phyloP scores from a whole-genome alignment of 2,329 filamentous ascomycete species.

The Aspergillus sp. region DNA sequence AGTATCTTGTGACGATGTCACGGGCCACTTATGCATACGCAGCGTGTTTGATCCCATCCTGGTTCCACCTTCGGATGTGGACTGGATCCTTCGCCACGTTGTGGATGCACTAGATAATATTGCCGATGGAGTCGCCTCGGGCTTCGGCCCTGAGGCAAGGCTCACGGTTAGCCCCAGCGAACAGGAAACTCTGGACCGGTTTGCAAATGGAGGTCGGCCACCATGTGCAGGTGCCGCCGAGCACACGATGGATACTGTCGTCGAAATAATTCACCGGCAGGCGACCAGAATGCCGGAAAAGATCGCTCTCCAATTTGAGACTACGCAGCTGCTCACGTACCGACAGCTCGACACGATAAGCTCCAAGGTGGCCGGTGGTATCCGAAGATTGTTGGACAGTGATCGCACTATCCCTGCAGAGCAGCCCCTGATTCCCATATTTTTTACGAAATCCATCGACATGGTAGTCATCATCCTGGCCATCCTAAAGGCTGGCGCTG shows the following conservation, averaged over 20 bases:
- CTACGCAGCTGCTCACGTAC: slow-evolving; percentile 4
- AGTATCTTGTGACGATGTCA: slow-evolving; percentile 2
- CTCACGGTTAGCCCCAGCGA: no score
- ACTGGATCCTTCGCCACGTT: neutral
- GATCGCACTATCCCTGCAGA: neutral
- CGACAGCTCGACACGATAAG: neutral
- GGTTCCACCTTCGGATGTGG: neutral
- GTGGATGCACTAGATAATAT: no score
- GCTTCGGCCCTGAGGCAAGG: no score
- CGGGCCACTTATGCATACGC: slow-evolving; percentile 1
- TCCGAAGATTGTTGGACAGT: no score
- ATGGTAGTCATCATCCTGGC: slow-evolving; percentile 5
- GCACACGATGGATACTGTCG: neutral
- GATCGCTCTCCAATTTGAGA: slow-evolving; percentile 8
- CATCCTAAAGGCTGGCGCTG: slow-evolving; percentile 4
- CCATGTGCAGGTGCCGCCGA: no score
- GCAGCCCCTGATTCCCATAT: slow-evolving; percentile 3
- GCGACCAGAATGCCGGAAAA: slow-evolving; percentile 2
- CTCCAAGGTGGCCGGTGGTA: neutral
- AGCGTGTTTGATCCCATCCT: slow-evolving; percentile 3
- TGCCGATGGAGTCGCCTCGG: no score
- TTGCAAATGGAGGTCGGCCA: no score
- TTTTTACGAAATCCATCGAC: slow-evolving; percentile 2
- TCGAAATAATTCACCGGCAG: neutral
- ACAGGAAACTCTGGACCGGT: no score